Evolutionary conservation across 2,329 filamentous ascomycete genomes (phyloP), one percentile per base, ranked within the genome.

Genomic region (Scortechinia acanthostroma): DNA sequence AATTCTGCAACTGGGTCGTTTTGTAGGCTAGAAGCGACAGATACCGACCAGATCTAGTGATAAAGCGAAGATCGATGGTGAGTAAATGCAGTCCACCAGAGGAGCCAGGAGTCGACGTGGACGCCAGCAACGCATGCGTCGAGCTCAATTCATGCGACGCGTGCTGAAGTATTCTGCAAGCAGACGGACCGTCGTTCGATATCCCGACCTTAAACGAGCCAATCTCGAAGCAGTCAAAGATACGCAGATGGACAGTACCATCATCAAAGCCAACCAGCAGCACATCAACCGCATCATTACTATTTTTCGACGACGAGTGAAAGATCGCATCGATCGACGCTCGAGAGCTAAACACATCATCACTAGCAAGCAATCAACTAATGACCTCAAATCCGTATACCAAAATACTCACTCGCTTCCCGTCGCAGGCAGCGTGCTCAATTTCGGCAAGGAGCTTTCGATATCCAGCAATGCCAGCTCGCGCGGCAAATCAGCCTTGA

Each of bases 11-110:
- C 55, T 80, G 74, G 2, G 77, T 77, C 1, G 74, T 78, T 52
- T 80, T 82, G 3, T 73, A 73, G 0, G 77, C 73, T 30, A 82
- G 70, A 20, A 80, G 63, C 43, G 79, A 73, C 4, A 83, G 64
- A 52, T 80, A 71, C 40, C 73, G 64, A 16, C 72, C 73, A 23
- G 63, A 59, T 37, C 68, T 70, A 1, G 71, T 70, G 35, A 80
- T 71, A 51, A 80, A 76, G 16, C 70, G 66, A 10, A 79, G 61
- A 45, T 76, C 74, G 4, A 79, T 59, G 3, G 71, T 74, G 2
- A 77, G 50, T 16, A 73, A 49, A 42, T 59, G 55, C 13, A 69
- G 49, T 19, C 13, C 10, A 17, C 53, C 47, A 3, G 59, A 44
- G 45, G 51, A 21, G 28, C 56, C 42, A 3, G 51, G 43, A 15